These are phyloP conservation scores for Gremmenia infestans DNA, from an alignment of 2,329 filamentous ascomycete species.

Conservation along the genomic window DNA sequence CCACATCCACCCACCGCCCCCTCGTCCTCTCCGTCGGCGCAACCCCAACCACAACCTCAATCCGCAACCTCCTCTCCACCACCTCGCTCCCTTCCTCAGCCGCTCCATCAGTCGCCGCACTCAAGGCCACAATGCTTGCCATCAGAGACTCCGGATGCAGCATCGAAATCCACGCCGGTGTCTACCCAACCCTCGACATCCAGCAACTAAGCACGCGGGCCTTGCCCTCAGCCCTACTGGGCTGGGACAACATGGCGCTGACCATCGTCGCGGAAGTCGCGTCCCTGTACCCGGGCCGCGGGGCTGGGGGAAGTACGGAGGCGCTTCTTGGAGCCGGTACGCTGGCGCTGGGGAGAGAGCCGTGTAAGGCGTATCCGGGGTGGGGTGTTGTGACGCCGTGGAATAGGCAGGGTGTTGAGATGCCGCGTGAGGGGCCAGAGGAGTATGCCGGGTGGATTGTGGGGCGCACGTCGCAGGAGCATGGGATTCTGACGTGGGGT, in stretches of 20 bases:
- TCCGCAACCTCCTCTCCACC: constrained; percentile 49
- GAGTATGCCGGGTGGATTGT: constrained; percentile 58
- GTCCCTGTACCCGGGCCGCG: constrained; percentile 60
- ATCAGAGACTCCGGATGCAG: constrained; percentile 37
- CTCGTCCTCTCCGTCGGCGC: constrained; percentile 67
- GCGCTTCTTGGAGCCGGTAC: constrained; percentile 64
- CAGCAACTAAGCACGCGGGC: constrained; percentile 74
- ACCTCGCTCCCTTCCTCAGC: constrained; percentile 21
- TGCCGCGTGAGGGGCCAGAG: constrained; percentile 36
- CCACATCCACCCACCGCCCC: constrained; percentile 10
- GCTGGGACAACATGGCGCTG: constrained; percentile 53
- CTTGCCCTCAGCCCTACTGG: constrained; percentile 33
- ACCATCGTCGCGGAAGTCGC: constrained; percentile 68
- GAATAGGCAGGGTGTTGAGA: constrained; percentile 33
- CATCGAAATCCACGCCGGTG: constrained; percentile 70
- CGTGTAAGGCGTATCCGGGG: constrained; percentile 64
- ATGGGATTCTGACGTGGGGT: constrained; percentile 64
- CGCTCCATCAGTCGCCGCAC: constrained; percentile 32
- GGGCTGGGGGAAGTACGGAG: constrained; percentile 46
- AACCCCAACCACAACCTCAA: constrained; percentile 65
- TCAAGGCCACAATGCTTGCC: constrained; percentile 37
- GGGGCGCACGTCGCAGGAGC: constrained; percentile 70
- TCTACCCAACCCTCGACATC: constrained; percentile 71
- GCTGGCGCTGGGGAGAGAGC: constrained; percentile 67
- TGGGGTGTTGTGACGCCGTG: constrained; percentile 67